Evolutionary conservation across 225 moss, liverwort and hornwort genomes (phyloP).

Genomic region (Asterella californica): DNA sequence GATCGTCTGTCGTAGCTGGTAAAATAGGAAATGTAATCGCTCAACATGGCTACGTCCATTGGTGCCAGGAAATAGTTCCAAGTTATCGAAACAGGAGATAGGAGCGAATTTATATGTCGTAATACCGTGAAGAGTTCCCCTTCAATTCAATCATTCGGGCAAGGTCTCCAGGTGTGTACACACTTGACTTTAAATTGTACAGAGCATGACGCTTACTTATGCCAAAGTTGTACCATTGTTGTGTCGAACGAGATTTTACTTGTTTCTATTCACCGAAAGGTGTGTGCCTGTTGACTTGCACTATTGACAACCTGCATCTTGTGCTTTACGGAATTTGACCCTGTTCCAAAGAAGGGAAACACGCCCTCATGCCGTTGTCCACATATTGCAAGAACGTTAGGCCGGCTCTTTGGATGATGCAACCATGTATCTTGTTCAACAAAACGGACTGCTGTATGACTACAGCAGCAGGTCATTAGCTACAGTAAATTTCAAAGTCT

Average conservation of each 20-base stretch:
- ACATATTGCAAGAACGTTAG: neutral
- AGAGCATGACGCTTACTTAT: conserved; percentile 2
- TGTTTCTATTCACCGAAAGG: neutral
- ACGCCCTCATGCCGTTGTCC: neutral
- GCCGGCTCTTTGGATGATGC: neutral
- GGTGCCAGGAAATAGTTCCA: neutral
- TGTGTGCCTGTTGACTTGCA: neutral
- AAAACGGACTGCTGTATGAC: neutral
- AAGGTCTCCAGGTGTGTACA: neutral
- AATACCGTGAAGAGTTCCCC: too few relatives aligned
- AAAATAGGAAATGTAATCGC: neutral
- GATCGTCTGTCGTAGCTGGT: neutral
- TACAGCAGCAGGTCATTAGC: neutral
- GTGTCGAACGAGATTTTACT: neutral
- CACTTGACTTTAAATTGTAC: neutral
- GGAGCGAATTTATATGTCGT: too few relatives aligned
- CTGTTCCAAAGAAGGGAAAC: neutral
- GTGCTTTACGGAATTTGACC: neutral
- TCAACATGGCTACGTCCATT: neutral
- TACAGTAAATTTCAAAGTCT: neutral
- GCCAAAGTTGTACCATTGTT: neutral
- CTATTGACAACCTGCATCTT: neutral
- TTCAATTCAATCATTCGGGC: neutral
- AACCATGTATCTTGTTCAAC: neutral
- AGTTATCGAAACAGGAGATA: neutral